Evolutionary conservation across 805 yeast genomes (phyloP), one percentile per base, ranked within the genome.

Genomic region (Spathaspora arborariae): DNA sequence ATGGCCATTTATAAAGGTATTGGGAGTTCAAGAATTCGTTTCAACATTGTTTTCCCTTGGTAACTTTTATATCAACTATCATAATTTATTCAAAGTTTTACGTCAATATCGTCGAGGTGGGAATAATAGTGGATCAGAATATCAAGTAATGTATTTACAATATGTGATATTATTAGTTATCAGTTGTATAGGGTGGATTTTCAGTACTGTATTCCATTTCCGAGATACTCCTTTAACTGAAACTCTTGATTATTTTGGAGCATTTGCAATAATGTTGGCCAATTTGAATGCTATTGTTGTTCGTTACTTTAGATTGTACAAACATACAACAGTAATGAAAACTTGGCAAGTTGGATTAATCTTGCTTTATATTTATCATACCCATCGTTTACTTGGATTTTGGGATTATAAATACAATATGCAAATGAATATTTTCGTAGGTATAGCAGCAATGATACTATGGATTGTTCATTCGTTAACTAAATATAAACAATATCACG

Each of bases 341-440:
- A 7, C 26, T 1, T 20, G 27, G 20, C 48, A 64, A 21, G 16
- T 27, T 6, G 30, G 59, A 5, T 48, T 68, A 20, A 38, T 51
- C 1, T 20, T 51, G 0, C 50, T 58, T 5, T 64, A 62, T 42
- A 16, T 57, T 1, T 40, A 53, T 11, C 77, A 72, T 51, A 54
- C 64, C 26, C n/a, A 49, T 13, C 61, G 57, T 40, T 54, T 72
- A 40, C 44, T 48, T 34, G n/a, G 27, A 1, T 49, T 58, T 11
- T 72, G 76, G 77, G 70, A 72, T 51, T 72, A 72, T 50, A 44
- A 45, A 9, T 72, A 72, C 51, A 72, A 72, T 52, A 57, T 63
- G 37, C 42, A 44, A 10, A 62, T 68, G 50, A 69, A 66, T 55
- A 45, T 63, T 22, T 40, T 58, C 6, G 51, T 70, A 40, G 76